Base-by-base conservation (phyloP, 164 flowering plant genomes). In the Aristolochia contorta region DNA sequence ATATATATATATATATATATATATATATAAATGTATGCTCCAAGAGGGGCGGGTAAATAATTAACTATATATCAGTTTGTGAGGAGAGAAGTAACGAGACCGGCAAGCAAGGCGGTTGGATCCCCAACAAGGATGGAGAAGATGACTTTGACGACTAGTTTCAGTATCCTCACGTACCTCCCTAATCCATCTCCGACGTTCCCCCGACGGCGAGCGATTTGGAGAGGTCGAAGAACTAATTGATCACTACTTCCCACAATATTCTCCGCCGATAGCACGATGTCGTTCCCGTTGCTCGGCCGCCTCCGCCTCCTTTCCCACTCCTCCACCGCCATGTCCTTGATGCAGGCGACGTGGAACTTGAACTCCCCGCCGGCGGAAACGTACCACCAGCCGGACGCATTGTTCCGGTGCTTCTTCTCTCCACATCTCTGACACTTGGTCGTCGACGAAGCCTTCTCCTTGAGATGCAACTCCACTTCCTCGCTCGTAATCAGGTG, bases 291-390 rank as follows among this genome's bases (percentile, higher is more conserved):
- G n/a, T n/a, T n/a, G 3, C 10, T 50, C 20, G 20, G 24, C 12
- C 54, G 24, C 13, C 25, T 18, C 8, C 18, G 8, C 5, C 14
- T 21, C 14, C n/a, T n/a, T n/a, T 20, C 2, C 16, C 58, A 55
- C 33, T 4, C 16, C 41, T 55, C 58, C 18, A 25, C 41, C 58
- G 27, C 18, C n/a, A 27, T 14, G 16, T 55, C 37, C 58, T 55
- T 55, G n/a, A 55, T 30, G 19, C 58, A 55, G 1, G 37, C 32
- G 12, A 55, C 58, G 27, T 55, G 58, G 37, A 55, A 55, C 12
- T 55, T 14, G 58, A 12, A 55, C 33, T 25, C 13, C 16, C 25
- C 25, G 58, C 37, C 23, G 41, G 3, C 1, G 58, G 58, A 55
- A 25, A 55, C 58, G 41, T 55, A 55, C 27, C 33, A 55, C 58